Percentiles rank a stretch among this genome's conserved stretches.
Evolutionary conservation across 192 early-diverging fungal genomes (phyloP).

Genomic region (Dissophora ornata): DNA sequence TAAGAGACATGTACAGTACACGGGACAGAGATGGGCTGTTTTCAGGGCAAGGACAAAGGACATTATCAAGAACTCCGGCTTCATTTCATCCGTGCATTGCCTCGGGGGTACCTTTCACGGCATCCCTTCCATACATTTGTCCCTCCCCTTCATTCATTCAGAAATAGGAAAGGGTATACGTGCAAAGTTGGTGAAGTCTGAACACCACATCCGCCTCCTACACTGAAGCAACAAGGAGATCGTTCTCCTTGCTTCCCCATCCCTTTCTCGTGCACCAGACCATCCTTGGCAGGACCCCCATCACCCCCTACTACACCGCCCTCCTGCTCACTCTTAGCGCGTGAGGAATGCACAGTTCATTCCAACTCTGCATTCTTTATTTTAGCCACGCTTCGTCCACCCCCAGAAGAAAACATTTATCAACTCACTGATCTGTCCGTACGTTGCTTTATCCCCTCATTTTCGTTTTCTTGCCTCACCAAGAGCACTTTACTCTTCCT

Average conservation of each 20-base stretch:
- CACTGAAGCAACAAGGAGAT: too few species aligned
- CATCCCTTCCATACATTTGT: background rate
- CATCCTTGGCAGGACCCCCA: conserved; percentile 13
- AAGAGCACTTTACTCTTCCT: too few species aligned
- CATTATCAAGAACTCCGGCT: background rate
- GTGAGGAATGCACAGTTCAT: conserved; percentile 20
- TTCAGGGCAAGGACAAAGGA: background rate
- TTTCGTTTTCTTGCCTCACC: background rate
- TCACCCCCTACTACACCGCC: conserved; percentile 12
- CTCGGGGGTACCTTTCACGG: background rate
- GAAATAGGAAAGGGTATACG: background rate
- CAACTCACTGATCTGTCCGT: background rate
- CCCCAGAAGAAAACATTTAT: background rate
- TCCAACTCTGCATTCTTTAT: conserved; percentile 13
- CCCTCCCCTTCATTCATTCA: background rate
- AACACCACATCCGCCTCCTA: too few species aligned
- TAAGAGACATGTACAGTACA: too few species aligned
- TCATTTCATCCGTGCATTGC: background rate
- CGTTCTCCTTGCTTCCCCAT: background rate
- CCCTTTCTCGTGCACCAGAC: conserved; percentile 7
- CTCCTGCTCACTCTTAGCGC: background rate
- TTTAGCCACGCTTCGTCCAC: background rate
- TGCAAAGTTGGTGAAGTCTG: background rate
- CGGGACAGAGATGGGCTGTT: too few species aligned
- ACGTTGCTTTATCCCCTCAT: background rate